These are phyloP conservation scores for Eucalyptus regnans DNA, from an alignment of 345 rosid genomes.

Conservation along the genomic window DNA sequence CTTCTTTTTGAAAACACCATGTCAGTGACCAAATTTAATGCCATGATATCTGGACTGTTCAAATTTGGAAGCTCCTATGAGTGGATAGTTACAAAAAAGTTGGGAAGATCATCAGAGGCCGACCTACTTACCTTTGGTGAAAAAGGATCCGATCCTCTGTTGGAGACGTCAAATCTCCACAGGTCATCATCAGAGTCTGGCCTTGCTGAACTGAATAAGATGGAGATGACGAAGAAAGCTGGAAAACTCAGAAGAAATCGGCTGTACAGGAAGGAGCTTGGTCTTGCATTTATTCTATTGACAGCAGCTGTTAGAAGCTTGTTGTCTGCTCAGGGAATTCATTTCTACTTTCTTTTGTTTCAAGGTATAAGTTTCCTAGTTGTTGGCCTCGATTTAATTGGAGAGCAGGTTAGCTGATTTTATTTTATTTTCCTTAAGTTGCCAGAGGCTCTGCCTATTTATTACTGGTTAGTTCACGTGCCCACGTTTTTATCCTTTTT, in stretches of 20 bases:
- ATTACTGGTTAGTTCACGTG: not conserved
- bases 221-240: constrained; percentile 31
- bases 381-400: constrained; percentile 88
- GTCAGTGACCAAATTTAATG: constrained; percentile 94
- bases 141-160: constrained; percentile 35
- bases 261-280: constrained; percentile 60
- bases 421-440: not conserved
- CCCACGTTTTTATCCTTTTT: not conserved
- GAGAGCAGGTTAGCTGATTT: constrained; percentile 69
- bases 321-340: constrained; percentile 83
- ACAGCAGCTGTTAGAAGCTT: constrained; percentile 69
- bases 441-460: not conserved
- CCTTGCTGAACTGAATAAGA: constrained; percentile 45
- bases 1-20: constrained; percentile 96
- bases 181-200: constrained; percentile 70
- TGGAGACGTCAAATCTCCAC: constrained; percentile 13
- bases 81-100: constrained; percentile 89
- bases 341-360: constrained; percentile 80
- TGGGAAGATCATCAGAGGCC: constrained; percentile 88
- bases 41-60: constrained; percentile 89
- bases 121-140: constrained; percentile 68
- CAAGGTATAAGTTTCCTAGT: constrained; percentile 76
- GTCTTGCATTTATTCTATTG: constrained; percentile 55
- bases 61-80: constrained; percentile 78
- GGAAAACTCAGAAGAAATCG: constrained; percentile 40